Evolutionary conservation across 1,284 basidiomycete genomes (phyloP).

Genomic region (Heterobasidion annosum): DNA sequence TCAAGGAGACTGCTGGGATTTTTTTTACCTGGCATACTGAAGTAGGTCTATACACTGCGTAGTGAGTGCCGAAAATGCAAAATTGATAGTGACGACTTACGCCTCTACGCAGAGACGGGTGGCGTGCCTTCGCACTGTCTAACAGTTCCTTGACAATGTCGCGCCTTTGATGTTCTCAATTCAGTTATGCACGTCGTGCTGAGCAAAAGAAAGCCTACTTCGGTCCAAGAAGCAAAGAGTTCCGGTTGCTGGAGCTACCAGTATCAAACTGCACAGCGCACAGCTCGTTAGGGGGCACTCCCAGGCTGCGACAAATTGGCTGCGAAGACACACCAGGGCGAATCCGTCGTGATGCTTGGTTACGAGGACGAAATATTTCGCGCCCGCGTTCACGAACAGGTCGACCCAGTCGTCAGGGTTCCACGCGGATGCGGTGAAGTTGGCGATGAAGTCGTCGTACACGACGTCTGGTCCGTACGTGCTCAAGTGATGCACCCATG

Average conservation of each 20-base stretch:
- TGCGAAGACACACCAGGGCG: constrained; percentile 19
- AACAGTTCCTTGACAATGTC: constrained; percentile 47
- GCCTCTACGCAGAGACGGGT: constrained; percentile 39
- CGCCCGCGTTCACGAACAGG: constrained; percentile 44
- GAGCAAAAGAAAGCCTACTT: constrained; percentile 5
- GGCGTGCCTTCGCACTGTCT: constrained; percentile 36
- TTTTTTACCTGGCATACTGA: constrained; percentile 7
- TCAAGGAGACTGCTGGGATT: neutral
- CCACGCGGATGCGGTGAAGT: constrained; percentile 43
- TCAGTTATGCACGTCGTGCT: neutral
- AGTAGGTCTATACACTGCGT: constrained; percentile 10
- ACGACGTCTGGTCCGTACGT: constrained; percentile 37
- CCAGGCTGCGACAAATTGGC: neutral
- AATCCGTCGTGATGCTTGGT: constrained; percentile 48
- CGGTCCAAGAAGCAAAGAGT: constrained; percentile 40
- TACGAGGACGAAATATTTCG: constrained; percentile 54
- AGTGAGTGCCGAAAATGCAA: too few species aligned
- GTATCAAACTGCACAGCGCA: constrained; percentile 32
- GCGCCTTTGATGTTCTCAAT: constrained; percentile 18
- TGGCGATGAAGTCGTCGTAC: constrained; percentile 50
- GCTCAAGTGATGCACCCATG: constrained; percentile 39
- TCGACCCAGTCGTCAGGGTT: constrained; percentile 46
- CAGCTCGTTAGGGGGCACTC: neutral
- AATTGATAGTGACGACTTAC: constrained; percentile 18
- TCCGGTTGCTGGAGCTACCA: constrained; percentile 38